Evolutionary conservation across 768 basidiomycete genomes (phyloP), one percentile per base, ranked within the genome.

Genomic region (Pleurotus citrinopileatus): DNA sequence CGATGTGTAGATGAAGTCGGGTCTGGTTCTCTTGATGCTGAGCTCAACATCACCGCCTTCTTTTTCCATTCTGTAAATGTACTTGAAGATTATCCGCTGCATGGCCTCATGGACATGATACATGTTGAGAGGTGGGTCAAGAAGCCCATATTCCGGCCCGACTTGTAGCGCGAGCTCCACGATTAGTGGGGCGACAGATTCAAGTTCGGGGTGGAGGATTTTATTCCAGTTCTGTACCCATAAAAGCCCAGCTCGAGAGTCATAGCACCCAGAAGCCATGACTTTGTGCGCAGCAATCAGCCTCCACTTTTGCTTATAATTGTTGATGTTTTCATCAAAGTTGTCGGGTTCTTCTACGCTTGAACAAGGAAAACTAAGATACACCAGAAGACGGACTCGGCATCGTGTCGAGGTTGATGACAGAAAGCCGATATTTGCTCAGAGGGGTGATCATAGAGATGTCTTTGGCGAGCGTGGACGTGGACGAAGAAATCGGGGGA

Each of bases 91-190:
- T 17, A 50, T 50, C 27, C 47, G 47, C 25, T 50, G 47, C 25
- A 50, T 25, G 25, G 47, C 47, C 25, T 50, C 47, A n/a, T 50
- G 47, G 27, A 50, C 22, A 50, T 50, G 47, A 17, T 19, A 50
- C 8, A 29, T 12, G 9, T 12, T 19, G 28, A 26, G 47, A 9
- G 13, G 22, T 5, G 47, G 47, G 6, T 13, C 25, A 3, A 50
- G 22, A 15, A 15, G 19, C 4, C 22, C 22, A 28, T 50, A 50
- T n/a, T 50, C 47, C 7, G 47, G 47, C 5, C 12, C 9, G 22
- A 50, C 47, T 15, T 50, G 47, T 25, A 4, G 7, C 17, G 4
- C 10, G 12, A 50, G 47, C 12, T 50, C 19, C 19, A 17, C 28
- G 32, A 54, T 19, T 29, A 54, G 43, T 19, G 42, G 42, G 12